phyloP scores from a whole-genome alignment of 2,329 filamentous ascomycete genomes.

The Pseudovirgaria hyperparasitica region DNA sequence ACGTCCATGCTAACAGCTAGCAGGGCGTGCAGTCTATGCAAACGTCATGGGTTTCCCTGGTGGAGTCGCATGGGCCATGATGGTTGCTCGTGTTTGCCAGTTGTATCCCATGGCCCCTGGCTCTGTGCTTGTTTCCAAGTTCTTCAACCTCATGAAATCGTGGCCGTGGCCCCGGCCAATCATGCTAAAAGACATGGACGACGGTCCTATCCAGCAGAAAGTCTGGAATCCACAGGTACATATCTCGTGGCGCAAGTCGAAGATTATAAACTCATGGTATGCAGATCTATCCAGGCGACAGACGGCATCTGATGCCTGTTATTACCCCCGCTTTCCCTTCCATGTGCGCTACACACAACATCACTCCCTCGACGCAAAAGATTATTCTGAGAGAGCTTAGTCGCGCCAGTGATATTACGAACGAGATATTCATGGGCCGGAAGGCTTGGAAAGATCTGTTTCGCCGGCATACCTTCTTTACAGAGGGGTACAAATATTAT shows the following conservation, averaged over 20 bases:
- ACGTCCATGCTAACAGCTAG: conserved; percentile 6
- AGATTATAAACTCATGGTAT: conserved; percentile 8
- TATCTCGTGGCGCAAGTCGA: conserved; percentile 5
- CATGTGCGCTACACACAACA: conserved; percentile 95
- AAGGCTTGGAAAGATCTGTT: conserved; percentile 81
- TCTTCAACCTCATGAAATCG: conserved; percentile 80
- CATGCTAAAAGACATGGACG: conserved; percentile 75
- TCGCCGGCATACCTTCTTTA: conserved; percentile 85
- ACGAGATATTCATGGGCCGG: conserved; percentile 66
- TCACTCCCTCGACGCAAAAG: conserved; percentile 72
- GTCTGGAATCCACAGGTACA: conserved; percentile 87
- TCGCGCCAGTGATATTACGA: conserved; percentile 63
- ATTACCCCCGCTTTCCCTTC: conserved; percentile 96
- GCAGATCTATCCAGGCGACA: conserved; percentile 66
- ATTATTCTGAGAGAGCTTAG: conserved; percentile 76
- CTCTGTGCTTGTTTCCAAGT: conserved; percentile 80
- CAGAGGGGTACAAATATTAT: conserved; percentile 87
- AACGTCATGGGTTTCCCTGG: conserved; percentile 96
- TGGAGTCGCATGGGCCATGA: conserved; percentile 95
- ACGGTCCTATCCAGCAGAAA: conserved; percentile 64
- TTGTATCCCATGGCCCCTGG: conserved; percentile 87
- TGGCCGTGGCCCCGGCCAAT: conserved; percentile 97
- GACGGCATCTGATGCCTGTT: conserved; percentile 88
- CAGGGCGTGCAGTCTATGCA: conserved; percentile 75
- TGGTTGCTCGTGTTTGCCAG: conserved; percentile 91